phyloP scores from a whole-genome alignment of 345 rosid species.

The Camelina sativa region DNA sequence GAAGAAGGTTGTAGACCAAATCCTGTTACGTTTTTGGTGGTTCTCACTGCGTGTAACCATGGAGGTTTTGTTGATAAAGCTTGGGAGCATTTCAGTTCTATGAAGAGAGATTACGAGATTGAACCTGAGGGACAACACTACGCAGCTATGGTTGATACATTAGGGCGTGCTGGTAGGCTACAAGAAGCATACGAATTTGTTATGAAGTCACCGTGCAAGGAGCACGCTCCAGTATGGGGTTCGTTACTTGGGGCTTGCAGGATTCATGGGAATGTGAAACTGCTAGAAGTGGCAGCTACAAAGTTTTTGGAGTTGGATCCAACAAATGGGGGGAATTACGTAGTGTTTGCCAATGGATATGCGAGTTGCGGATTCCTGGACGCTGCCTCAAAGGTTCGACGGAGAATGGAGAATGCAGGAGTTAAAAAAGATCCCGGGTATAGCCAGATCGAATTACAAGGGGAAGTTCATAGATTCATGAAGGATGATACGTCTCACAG shows the following conservation, averaged over 20 bases:
- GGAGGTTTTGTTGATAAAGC: conserved; percentile 73
- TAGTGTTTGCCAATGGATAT: conserved; percentile 67
- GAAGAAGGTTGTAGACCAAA: conserved; percentile 63
- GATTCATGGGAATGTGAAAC: conserved; percentile 63
- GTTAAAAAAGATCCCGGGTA: conserved; percentile 65
- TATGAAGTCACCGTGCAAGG: conserved; percentile 58
- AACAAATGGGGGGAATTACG: conserved; percentile 67
- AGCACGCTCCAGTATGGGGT: conserved; percentile 70
- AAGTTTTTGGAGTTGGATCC: conserved; percentile 64
- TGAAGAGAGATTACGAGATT: conserved; percentile 63
- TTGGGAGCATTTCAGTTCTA: conserved; percentile 53
- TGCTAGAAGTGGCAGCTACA: conserved; percentile 57
- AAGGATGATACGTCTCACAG: conserved; percentile 59
- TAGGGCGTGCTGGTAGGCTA: conserved; percentile 74
- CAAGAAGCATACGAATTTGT: conserved; percentile 67
- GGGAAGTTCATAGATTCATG: conserved; percentile 56
- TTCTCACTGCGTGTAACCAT: conserved; percentile 76
- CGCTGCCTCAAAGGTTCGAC: conserved; percentile 62
- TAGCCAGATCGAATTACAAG: conserved; percentile 71
- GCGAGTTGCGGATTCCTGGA: conserved; percentile 68
- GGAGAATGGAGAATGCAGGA: conserved; percentile 55
- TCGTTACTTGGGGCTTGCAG: conserved; percentile 73
- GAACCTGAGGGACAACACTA: conserved; percentile 65
- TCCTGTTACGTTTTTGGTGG: conserved; percentile 67
- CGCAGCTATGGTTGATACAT: conserved; percentile 70